Base-by-base conservation (phyloP, 306 rosid species). In the Morella rubra region DNA sequence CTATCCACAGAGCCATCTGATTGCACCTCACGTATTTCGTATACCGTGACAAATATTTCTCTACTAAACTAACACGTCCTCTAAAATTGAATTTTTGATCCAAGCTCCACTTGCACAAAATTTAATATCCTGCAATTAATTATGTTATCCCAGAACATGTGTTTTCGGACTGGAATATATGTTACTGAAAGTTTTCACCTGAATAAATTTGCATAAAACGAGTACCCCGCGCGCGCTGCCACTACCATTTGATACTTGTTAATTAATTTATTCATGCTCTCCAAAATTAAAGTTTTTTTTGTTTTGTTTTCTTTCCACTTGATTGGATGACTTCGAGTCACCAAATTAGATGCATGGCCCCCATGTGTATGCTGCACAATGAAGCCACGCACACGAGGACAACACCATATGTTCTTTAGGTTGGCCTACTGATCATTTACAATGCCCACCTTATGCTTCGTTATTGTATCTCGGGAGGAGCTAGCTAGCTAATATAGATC, bases 381-480 rank as follows among this genome's bases (percentile, higher is more conserved):
- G 71, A 73, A 74, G 82, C 90, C 89, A 84, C 89, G 82, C 87
- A 69, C 89, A 87, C 89, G 86, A 87, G 86, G 45, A 79, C 76
- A 42, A 12, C 59, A 20, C 87, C 90, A 84, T 77, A 69, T 79
- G 76, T 85, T 80, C 40, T 49, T 46, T 64, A 20, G 49, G 11
- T n/a, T 60, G 65, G 73, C 22, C 49, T 72, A 55, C 69, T 71
- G 66, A 59, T 67, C 65, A 50, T 58, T 76, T 81, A 22, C 67
- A 58, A 32, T 58, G 51, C 45, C 42, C 11, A 59, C 61, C 60
- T 61, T 59, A 66, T 66, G 18, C 27, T 8, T 9, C 27, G 40
- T 42, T 7, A 65, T 40, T 41, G 11, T 3, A 10, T 56, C 22
- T 8, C 13, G 14, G 1, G 16, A 15, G 53, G 53, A 49, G 14